Evolutionary conservation across 1,139 yeast genomes (phyloP), one percentile per base, ranked within the genome.

Genomic region (Starmera stellimalicola): DNA sequence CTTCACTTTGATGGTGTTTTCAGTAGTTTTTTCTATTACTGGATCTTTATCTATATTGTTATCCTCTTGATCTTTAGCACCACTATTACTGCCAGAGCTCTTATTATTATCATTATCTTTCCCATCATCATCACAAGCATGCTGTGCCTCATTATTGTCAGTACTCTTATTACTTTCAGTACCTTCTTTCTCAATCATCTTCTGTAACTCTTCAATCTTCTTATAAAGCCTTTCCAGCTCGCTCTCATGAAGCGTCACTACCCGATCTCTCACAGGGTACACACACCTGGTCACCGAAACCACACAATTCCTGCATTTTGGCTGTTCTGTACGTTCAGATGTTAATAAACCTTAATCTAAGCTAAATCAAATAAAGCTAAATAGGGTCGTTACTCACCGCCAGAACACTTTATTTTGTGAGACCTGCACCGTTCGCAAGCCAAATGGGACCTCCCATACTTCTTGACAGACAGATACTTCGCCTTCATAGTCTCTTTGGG

Each of bases 191-290:
- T 18, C 33, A 16, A 34, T 23, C 25, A 37, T 31, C 3, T 30
- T 23, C 38, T 68, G 71, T 34, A 67, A 52, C 20, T 52, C 50
- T 30, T 51, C 54, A n/a, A 70, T 61, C 20, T 63, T 53, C 27
- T 57, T 60, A 41, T 68, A 68, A 18, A 71, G 52, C 30, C 55
- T 54, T 34, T 65, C 55, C 38, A 70, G 50, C 31, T 70, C 76
- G 36, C 70, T 63, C 51, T 70, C 76, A 62, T 68, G 59, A 20
- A 71, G 60, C 31, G 70, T 67, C 25, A 71, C 65, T 45, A 70
- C 67, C 22, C 77, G 53, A 46, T 70, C 74, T 32, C 68, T 60
- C 25, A 57, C 54, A 2, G 75, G 74, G 41, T 72, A 73, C 4
- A 55, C 51, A 42, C 78, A 73, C 7, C 53, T 58, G 36, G 59